Conservation (phyloP, 495 filamentous ascomycete genomes). For the Penicillium lagena region DNA sequence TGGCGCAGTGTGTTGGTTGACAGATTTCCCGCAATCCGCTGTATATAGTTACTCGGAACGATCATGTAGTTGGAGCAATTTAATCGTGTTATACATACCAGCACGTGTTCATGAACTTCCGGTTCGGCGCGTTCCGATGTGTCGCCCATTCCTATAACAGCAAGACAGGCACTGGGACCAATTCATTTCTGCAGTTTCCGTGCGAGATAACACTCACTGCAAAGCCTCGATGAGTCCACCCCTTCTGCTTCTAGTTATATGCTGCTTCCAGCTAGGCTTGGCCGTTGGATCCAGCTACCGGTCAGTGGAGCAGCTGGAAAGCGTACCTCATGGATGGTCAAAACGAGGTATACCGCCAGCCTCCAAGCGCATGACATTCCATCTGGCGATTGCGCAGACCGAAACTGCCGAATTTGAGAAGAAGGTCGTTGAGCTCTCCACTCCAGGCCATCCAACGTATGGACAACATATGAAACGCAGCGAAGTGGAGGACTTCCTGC, state of each 20-base stretch:
- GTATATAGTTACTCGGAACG: too few species aligned
- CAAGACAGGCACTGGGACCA: too few species aligned
- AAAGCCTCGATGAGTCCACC: too few species aligned
- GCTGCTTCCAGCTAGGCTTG: neutral
- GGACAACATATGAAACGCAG: slow-evolving; percentile 59
- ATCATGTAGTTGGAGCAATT: too few species aligned
- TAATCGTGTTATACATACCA: too few species aligned
- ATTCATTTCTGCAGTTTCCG: too few species aligned
- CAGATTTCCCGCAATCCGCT: too few species aligned
- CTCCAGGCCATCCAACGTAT: slow-evolving; percentile 53
- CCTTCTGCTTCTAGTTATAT: slow-evolving; percentile 7
- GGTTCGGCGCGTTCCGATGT: too few species aligned
- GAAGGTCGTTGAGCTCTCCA: slow-evolving; percentile 54
- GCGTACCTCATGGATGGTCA: slow-evolving; percentile 41
- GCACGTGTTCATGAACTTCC: too few species aligned
- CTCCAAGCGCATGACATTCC: slow-evolving; percentile 39
- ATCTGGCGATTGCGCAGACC: slow-evolving; percentile 47
- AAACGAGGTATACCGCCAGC: slow-evolving; percentile 26
- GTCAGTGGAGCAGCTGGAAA: slow-evolving; percentile 37
- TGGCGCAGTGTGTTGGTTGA: too few species aligned
- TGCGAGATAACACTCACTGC: too few species aligned
- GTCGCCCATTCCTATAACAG: too few species aligned
- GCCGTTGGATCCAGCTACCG: slow-evolving; percentile 16
- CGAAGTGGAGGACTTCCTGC: slow-evolving; percentile 43
- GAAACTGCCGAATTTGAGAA: slow-evolving; percentile 52